A percentile compares a stretch with the other conserved stretches of the same genome.
Evolutionary conservation across 2,329 filamentous ascomycete species (phyloP).

Genomic region (Colletotrichum simmondsii): DNA sequence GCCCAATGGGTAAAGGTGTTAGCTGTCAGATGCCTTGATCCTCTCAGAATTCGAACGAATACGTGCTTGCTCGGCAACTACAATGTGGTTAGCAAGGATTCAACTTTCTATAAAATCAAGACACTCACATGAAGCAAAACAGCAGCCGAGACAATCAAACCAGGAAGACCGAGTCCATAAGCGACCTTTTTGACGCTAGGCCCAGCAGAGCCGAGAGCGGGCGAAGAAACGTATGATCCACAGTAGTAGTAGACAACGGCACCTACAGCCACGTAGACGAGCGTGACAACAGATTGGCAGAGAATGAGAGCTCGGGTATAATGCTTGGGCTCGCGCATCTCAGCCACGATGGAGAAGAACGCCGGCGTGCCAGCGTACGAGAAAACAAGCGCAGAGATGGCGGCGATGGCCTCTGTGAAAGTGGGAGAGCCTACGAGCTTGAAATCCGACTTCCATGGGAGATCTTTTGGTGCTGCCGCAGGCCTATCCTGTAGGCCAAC

Average conservation of each 20-base stretch:
- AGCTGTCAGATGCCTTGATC: slow-evolving; percentile 42
- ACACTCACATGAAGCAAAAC: slow-evolving; percentile 41
- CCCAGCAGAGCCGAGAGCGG: slow-evolving; percentile 58
- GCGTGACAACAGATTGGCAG: slow-evolving; percentile 41
- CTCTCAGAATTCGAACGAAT: slow-evolving; percentile 43
- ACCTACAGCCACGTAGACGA: slow-evolving; percentile 46
- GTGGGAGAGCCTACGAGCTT: slow-evolving; percentile 42
- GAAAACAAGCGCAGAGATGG: slow-evolving; percentile 47
- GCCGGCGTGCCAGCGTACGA: slow-evolving; percentile 49
- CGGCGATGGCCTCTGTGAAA: slow-evolving; percentile 44
- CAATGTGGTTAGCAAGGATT: not conserved
- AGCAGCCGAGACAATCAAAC: slow-evolving; percentile 40
- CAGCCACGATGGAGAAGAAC: slow-evolving; percentile 46
- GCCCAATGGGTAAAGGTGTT: slow-evolving; percentile 43
- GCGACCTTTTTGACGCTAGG: slow-evolving; percentile 52
- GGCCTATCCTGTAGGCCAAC: slow-evolving; percentile 43
- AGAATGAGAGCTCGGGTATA: slow-evolving; percentile 42
- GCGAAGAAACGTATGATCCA: slow-evolving; percentile 56
- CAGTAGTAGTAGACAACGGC: slow-evolving; percentile 57
- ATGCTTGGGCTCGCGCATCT: slow-evolving; percentile 45
- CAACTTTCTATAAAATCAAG: too few species aligned
- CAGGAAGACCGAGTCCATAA: slow-evolving; percentile 51
- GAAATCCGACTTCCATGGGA: slow-evolving; percentile 40
- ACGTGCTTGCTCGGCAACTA: slow-evolving; percentile 41
- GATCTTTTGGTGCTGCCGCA: slow-evolving; percentile 36